phyloP scores from a whole-genome alignment of 352 stramenopile species.

The Globisporangium lucens region DNA sequence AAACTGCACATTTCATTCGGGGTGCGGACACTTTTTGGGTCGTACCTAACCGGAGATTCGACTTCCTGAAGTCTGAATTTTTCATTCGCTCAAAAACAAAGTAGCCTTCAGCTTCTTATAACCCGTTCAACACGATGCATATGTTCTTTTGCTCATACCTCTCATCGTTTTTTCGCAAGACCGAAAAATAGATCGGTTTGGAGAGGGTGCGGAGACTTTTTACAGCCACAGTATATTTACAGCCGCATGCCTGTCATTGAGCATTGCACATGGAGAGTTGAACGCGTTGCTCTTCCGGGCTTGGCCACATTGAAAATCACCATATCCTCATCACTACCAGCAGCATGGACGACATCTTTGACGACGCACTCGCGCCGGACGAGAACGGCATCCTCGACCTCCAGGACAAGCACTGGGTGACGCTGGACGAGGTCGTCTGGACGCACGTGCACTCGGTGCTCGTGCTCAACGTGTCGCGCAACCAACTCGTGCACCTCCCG shows the following conservation, averaged over 20 bases:
- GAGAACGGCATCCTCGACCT: constrained; percentile 71
- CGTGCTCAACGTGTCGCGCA: constrained; percentile 64
- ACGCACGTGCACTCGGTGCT: constrained; percentile 58
- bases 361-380: constrained; percentile 56
- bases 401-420: constrained; percentile 78
- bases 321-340: background rate
- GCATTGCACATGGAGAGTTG: background rate
- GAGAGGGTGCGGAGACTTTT: too few species aligned
- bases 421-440: constrained; percentile 78
- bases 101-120: too few species aligned
- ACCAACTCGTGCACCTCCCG: constrained; percentile 66
- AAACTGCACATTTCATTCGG: too few species aligned
- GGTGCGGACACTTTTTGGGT: too few species aligned
- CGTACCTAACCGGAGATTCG: too few species aligned
- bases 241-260: background rate
- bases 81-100: too few species aligned
- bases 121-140: too few species aligned
- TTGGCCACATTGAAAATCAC: background rate
- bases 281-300: background rate
- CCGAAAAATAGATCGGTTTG: too few species aligned
- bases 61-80: too few species aligned
- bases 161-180: too few species aligned
- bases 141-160: too few species aligned
- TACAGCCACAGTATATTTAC: too few species aligned
- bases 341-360: constrained; percentile 78